Conservation (phyloP, 805 yeast species). For the Barnettozyma sucrosica region DNA sequence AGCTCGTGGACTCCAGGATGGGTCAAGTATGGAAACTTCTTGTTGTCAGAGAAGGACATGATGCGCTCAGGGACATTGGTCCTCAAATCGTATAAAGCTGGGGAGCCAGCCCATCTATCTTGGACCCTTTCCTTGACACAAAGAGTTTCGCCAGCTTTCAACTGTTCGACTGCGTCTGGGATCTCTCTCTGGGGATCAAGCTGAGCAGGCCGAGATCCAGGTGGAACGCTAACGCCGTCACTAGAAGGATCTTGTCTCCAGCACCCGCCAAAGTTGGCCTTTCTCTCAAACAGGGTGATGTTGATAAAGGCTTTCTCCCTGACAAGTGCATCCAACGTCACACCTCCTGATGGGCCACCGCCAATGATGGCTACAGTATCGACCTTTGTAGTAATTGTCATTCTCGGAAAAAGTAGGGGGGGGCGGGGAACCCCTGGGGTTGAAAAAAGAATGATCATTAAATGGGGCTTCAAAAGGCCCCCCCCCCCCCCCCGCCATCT, state of each 20-base stretch:
- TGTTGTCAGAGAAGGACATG: constrained; percentile 7
- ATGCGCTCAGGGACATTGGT: constrained; percentile 8
- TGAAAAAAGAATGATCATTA: too few relatives aligned
- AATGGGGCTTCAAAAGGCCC: too few relatives aligned
- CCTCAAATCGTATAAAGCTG: not conserved
- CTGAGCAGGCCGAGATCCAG: not conserved
- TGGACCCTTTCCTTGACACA: not conserved
- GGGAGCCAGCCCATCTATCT: not conserved
- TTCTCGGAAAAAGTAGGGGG: too few relatives aligned
- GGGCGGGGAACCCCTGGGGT: too few relatives aligned
- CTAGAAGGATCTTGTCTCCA: not conserved
- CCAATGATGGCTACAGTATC: not conserved
- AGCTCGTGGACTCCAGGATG: constrained; percentile 1
- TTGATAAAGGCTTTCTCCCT: not conserved
- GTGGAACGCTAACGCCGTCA: not conserved
- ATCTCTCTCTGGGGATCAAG: not conserved
- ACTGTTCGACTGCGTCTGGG: not conserved
- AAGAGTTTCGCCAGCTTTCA: not conserved
- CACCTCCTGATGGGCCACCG: not conserved
- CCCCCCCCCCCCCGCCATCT: too few relatives aligned
- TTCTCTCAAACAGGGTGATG: not conserved
- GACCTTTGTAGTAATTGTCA: not conserved
- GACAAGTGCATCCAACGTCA: not conserved
- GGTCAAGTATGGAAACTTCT: constrained; percentile 1
- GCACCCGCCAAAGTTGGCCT: not conserved